Base-by-base conservation (phyloP, 495 filamentous ascomycete genomes). In the Diplogelasinospora grovesii region DNA sequence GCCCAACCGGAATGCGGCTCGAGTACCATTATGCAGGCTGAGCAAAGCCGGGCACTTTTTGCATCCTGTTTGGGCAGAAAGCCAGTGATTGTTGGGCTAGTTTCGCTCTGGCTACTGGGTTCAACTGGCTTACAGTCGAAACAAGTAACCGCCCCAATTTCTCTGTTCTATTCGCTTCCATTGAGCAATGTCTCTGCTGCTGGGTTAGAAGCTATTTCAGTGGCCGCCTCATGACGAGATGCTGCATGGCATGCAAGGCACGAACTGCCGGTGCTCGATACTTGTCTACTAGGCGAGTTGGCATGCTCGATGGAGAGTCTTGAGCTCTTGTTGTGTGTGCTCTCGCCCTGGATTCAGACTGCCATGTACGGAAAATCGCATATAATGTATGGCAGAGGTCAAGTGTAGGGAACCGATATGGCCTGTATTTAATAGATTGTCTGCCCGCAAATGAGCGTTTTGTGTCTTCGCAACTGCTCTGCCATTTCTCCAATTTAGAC, bases 1-100 rank as follows among this genome's bases (percentile, higher is more conserved):
- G 54, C 57, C 57, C 54, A 60, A 60, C 57, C 49, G 41, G 44
- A 44, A 41, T 39, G 33, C 39, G 44, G 36, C 49, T 49, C 49
- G 24, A 15, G 39, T 27, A 41, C 38, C 27, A 32, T 46, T 23
- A 23, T 49, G 46, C 46, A 46, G 38, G 37, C 36, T 39, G 40
- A 16, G 19, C 46, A 30, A 38, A 41, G 33, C 23, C 26, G 38
- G 35, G 32, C 24, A 36, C 38, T 22, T n/a, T 25, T 26, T 11
- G 11, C 14, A 24, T 23, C 35, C 29, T 21, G 29, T 23, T 56
- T 53, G 47, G 52, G 55, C 52, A 59, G 28, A 43, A 48, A 55
- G 22, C 27, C 23, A 22, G 29, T 31, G 43, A 44, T 43, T 48
- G 18, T 37, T 29, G 41, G 45, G 47, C 39, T 41, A 40, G 39